Evolutionary conservation across 2,329 filamentous ascomycete species (phyloP).

Genomic region (Penicillium sp.): DNA sequence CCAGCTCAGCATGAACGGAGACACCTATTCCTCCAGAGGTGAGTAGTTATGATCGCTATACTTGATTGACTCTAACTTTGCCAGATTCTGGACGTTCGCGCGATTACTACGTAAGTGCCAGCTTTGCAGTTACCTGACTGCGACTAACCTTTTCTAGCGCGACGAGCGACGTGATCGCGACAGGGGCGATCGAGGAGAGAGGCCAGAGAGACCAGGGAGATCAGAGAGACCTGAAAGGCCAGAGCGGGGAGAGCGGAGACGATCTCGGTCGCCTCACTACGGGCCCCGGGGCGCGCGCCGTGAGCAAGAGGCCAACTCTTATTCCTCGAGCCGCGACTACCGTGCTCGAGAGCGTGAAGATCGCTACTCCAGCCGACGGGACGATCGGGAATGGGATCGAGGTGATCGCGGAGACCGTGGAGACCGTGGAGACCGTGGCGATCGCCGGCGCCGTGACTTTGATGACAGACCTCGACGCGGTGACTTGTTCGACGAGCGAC

Average conservation of each 20-base stretch:
- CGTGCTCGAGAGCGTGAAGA: conserved; percentile 92
- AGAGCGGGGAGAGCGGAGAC: conserved; percentile 63
- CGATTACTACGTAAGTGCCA: conserved; percentile 52
- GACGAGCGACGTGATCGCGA: conserved; percentile 48
- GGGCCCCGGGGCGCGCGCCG: conserved; percentile 65
- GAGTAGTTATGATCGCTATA: conserved; percentile 28
- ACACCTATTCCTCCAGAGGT: conserved; percentile 78
- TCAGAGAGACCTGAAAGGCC: conserved; percentile 43
- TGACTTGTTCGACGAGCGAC: conserved; percentile 63
- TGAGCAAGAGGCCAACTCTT: conserved; percentile 76
- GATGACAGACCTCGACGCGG: conserved; percentile 59
- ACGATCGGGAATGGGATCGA: conserved; percentile 68
- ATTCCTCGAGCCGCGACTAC: conserved; percentile 90
- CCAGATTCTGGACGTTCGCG: conserved; percentile 53
- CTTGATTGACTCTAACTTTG: conserved; percentile 26
- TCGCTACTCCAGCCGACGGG: conserved; percentile 71
- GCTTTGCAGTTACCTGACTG: conserved; percentile 8
- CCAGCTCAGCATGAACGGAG: conserved; percentile 71
- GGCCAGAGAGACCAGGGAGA: conserved; percentile 42
- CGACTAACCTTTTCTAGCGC: conserved; percentile 37
- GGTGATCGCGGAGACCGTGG: conserved; percentile 19
- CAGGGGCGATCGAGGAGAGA: conserved; percentile 42
- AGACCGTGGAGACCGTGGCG: conserved; percentile 51
- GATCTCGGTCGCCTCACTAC: conserved; percentile 83
- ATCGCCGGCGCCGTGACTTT: conserved; percentile 57